A percentile compares a stretch with the other conserved stretches of the same genome.
Conservation (phyloP, 176 grass and related monocot species). For the Oryza brachyantha region DNA sequence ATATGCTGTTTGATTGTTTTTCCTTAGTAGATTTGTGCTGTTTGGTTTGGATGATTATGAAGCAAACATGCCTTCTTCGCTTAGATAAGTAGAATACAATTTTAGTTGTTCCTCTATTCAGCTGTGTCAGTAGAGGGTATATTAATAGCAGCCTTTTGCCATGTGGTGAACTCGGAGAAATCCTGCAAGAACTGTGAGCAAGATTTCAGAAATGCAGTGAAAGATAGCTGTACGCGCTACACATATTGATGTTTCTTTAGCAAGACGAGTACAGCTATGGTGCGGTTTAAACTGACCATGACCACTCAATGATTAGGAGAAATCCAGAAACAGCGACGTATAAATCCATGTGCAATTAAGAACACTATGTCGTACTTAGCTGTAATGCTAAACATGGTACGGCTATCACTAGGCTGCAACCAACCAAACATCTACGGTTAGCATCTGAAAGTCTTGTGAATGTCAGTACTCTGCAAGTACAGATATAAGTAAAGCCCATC, state of each 20-base stretch:
- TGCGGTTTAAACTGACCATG: not conserved
- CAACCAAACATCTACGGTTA: conserved; percentile 16
- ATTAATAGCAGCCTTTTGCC: not conserved
- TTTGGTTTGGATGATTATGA: not conserved
- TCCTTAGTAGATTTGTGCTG: no score
- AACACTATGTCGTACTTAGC: not conserved
- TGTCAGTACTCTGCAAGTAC: not conserved
- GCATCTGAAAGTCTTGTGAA: not conserved
- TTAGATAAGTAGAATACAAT: not conserved
- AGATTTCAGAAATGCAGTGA: not conserved
- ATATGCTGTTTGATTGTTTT: no score
- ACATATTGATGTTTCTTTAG: not conserved
- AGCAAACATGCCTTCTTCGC: not conserved
- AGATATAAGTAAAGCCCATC: not conserved
- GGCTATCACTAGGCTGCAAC: conserved; percentile 18
- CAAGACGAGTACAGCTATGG: conserved; percentile 15
- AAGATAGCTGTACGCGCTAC: not conserved
- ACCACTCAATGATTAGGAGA: conserved; percentile 14
- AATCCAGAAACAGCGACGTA: conserved; percentile 3
- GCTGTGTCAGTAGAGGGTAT: not conserved
- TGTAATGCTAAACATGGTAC: conserved; percentile 19
- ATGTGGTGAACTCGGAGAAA: not conserved
- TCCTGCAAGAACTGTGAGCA: not conserved
- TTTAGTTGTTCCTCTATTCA: not conserved
- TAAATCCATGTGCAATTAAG: not conserved